Base-by-base conservation (phyloP, 805 yeast genomes). In the Suhomyces canberraensis region DNA sequence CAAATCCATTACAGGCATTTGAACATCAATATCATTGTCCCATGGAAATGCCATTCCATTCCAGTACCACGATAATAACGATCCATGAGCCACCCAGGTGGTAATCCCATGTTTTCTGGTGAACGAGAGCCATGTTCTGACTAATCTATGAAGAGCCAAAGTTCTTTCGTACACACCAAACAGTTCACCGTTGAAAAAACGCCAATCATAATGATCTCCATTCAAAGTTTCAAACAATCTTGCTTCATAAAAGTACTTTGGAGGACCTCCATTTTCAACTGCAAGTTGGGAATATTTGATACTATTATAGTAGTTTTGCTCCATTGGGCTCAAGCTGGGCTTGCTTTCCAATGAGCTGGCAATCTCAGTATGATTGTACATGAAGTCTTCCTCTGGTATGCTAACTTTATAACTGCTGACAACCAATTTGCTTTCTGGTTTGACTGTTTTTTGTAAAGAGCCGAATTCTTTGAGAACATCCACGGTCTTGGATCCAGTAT, bases 211-310 rank as follows among this genome's bases (percentile, higher is more conserved):
- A 37, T 56, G 61, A 38, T 54, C 58, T 3, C 60, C 60, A 24
- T 35, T 3, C 26, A 52, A 25, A 8, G 56, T 50, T 16, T 44
- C 51, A 17, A 52, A 41, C 24, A 64, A 40, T 35, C 60, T 42
- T 16, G 68, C 59, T 44, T 64, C 71, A 9, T 40, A 35, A 40
- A 64, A 72, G 48, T 71, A 71, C 41, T 75, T 71, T 6, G 61
- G 56, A 1, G 64, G 64, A 4, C 62, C 58, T 4, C 60, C 54
- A 13, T 57, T 48, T 13, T 52, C 52, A n/a, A 52, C 55, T 4
- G 51, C 48, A 14, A 42, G 36, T 8, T 52, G 44, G 1, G 75
- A 66, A 39, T 48, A 49, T 32, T 55, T 41, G 33, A 73, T 51
- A 33, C 67, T 54, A 4, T 61, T 48, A 25, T 55, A 48, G 45